phyloP scores from a whole-genome alignment of 805 yeast species.

The Cyberlindnera xishuangbannaensis region DNA sequence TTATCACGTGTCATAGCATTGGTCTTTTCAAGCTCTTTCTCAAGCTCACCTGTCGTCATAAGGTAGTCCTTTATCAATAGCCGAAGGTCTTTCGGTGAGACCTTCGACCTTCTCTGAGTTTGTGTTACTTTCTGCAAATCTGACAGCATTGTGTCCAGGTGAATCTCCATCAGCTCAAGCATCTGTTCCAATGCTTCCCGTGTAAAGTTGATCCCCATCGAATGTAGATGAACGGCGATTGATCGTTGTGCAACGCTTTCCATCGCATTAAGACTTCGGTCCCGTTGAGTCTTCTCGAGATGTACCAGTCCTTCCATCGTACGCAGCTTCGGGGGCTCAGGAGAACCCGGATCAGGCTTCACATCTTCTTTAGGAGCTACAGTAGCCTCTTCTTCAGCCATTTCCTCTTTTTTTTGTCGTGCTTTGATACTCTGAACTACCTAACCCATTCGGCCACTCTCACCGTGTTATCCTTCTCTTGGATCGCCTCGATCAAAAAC shows the following conservation, averaged over 20 bases:
- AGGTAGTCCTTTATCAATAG: constrained; percentile 39
- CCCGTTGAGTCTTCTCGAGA: neutral
- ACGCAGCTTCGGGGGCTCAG: too few relatives aligned
- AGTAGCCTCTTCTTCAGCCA: too few relatives aligned
- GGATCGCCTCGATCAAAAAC: too few relatives aligned
- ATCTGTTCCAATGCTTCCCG: constrained; percentile 35
- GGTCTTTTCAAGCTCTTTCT: constrained; percentile 29
- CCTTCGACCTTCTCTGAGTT: constrained; percentile 53
- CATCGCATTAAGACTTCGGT: constrained; percentile 20
- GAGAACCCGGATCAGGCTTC: too few relatives aligned
- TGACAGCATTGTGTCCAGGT: constrained; percentile 33
- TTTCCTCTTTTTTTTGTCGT: too few relatives aligned
- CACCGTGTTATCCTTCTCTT: too few relatives aligned
- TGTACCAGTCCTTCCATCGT: neutral
- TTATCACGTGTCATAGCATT: constrained; percentile 14
- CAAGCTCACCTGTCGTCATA: constrained; percentile 35
- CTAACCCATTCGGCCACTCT: too few relatives aligned
- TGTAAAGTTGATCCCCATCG: constrained; percentile 27
- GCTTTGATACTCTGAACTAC: too few relatives aligned
- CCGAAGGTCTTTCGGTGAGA: constrained; percentile 46
- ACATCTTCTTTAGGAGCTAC: too few relatives aligned
- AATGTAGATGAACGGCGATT: constrained; percentile 32
- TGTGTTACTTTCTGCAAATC: constrained; percentile 47
- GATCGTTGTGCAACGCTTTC: constrained; percentile 29
- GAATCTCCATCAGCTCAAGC: constrained; percentile 29